Percentiles rank a stretch among this genome's conserved stretches.
Conservation (phyloP, 306 rosid species). For the Alnus rubra region DNA sequence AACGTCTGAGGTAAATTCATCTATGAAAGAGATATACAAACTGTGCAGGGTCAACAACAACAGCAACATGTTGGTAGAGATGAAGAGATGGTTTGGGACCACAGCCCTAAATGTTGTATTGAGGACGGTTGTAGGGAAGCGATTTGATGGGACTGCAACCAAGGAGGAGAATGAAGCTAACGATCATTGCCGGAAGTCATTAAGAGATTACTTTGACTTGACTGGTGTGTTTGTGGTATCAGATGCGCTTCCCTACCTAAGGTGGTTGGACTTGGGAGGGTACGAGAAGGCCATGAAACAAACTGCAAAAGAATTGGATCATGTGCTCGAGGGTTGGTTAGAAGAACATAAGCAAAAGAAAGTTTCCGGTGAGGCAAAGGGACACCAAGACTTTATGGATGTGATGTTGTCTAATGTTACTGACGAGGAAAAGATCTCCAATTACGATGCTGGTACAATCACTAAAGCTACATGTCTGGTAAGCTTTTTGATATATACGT, state of each 20-base stretch:
- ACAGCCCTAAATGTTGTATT: conserved; percentile 17
- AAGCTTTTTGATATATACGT: neutral
- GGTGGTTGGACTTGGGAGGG: conserved; percentile 56
- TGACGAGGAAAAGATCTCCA: neutral
- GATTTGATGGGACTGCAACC: neutral
- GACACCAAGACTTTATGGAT: conserved; percentile 31
- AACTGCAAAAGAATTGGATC: conserved; percentile 28
- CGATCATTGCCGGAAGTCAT: neutral
- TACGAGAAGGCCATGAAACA: conserved; percentile 15
- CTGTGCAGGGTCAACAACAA: neutral
- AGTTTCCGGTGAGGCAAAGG: neutral
- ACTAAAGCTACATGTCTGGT: conserved; percentile 26
- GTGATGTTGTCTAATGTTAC: conserved; percentile 18
- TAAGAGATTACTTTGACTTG: conserved; percentile 12
- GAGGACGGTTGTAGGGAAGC: conserved; percentile 24
- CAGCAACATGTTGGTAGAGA: conserved; percentile 9
- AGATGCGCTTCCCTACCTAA: conserved; percentile 36
- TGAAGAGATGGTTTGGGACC: conserved; percentile 39
- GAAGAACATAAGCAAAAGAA: conserved; percentile 31
- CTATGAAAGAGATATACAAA: conserved; percentile 20
- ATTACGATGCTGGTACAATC: conserved; percentile 12
- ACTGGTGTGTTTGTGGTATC: conserved; percentile 15
- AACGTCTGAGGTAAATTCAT: conserved; percentile 12
- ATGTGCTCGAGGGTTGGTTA: conserved; percentile 5
- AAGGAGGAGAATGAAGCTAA: conserved; percentile 7